Base-by-base conservation (phyloP, 2,329 filamentous ascomycete genomes). In the Zymoseptoria crescenta region DNA sequence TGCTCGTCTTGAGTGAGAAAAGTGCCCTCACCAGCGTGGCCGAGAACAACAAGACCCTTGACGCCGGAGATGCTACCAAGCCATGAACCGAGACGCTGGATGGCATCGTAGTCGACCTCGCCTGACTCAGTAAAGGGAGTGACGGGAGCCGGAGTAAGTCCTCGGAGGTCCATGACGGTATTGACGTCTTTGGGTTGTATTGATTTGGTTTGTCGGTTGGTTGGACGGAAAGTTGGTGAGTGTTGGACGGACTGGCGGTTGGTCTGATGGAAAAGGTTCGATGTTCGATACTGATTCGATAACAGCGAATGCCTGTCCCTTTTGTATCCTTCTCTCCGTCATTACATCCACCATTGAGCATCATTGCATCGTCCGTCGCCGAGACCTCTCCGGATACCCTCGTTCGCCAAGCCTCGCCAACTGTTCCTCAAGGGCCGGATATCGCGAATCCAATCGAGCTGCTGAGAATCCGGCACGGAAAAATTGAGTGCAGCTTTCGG, bases 1-100 rank as follows among this genome's bases (percentile, higher is more conserved):
- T 81, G 79, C 64, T 81, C 79, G 27, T 80, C 73, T 41, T 74
- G 70, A 3, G 79, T 81, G 49, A 81, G 74, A 70, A 81, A 81
- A 0, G 79, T 82, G 29, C 80, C 80, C 64, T 82, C 80, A 35
- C 79, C 79, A 28, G 80, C 80, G 59, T 81, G 80, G n/a, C 80
- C 80, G 13, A 81, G 75, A 8, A 82, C 79, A 0, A 81, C 79
- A 2, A 81, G 75, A 29, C 79, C 79, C 61, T 80, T 81, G 62
- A 81, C 77, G 20, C 79, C 79, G 5, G 73, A 64, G 52, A 81
- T 80, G 67, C 77, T 78, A 49, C 79, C 79, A 30, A 81, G 78
- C 80, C 79, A 81, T 4, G 76, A 78, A 16, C 80, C 80, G 10
- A 81, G 75, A 16, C 79, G 76, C 56, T 81, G 78, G 60, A 81